A percentile compares a stretch with the other conserved stretches of the same genome.
Conservation (phyloP, 1,139 yeast genomes). For the Candida smagusa region DNA sequence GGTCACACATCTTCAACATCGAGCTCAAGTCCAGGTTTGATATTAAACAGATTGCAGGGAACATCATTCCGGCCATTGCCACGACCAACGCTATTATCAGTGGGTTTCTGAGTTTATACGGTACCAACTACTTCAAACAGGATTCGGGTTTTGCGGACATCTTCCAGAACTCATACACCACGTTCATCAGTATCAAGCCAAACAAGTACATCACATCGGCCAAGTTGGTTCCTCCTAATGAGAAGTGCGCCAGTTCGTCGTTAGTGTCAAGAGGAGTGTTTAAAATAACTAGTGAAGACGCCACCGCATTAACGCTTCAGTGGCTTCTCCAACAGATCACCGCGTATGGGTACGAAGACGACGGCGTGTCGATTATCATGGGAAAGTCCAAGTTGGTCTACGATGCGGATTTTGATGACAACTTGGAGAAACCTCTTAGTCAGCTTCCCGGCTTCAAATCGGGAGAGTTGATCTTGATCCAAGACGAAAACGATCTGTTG, state of each 20-base stretch:
- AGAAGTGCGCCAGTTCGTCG: constrained; percentile 73
- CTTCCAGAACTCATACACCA: constrained; percentile 39
- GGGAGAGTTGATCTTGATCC: constrained; percentile 63
- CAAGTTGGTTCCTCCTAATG: constrained; percentile 56
- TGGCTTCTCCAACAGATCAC: constrained; percentile 42
- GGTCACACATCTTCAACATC: constrained; percentile 72
- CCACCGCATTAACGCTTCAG: constrained; percentile 23
- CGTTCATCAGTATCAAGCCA: constrained; percentile 67
- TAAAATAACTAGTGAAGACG: constrained; percentile 14
- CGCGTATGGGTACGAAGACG: constrained; percentile 60
- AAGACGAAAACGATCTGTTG: constrained; percentile 72
- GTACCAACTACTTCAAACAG: constrained; percentile 55
- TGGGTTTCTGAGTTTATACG: constrained; percentile 68
- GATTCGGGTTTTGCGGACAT: constrained; percentile 14
- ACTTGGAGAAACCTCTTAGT: constrained; percentile 45
- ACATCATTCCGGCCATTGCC: constrained; percentile 97
- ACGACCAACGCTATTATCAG: constrained; percentile 96
- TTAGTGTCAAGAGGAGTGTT: constrained; percentile 49
- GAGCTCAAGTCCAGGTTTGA: constrained; percentile 78
- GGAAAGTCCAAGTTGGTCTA: constrained; percentile 63
- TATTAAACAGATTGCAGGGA: constrained; percentile 92
- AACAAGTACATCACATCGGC: constrained; percentile 69
- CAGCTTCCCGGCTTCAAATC: constrained; percentile 52
- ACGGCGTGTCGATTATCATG: constrained; percentile 60
- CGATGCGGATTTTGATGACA: constrained; percentile 88